Conservation (phyloP, 768 basidiomycete species). For the Lepiota venenata region DNA sequence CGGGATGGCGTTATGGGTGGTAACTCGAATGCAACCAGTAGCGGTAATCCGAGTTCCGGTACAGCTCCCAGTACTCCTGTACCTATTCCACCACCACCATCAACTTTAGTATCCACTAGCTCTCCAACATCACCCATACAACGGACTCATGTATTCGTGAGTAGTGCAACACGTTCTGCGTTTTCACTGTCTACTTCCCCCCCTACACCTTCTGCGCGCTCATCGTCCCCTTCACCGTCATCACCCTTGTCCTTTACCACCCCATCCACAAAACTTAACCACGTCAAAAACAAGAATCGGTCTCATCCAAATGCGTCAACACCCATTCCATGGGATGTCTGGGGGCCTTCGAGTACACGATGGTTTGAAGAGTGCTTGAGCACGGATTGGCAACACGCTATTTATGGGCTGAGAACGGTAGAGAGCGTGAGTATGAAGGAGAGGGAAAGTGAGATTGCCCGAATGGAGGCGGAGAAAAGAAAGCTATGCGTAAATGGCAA, state of each 20-base stretch:
- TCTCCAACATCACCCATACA: no score
- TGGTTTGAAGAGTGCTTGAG: constrained; percentile 50
- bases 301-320: constrained; percentile 5
- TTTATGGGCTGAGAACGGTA: constrained; percentile 47
- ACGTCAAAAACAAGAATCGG: not conserved
- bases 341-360: constrained; percentile 49
- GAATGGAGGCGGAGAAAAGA: constrained; percentile 9
- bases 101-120: no score
- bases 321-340: constrained; percentile 42
- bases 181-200: no score
- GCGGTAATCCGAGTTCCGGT: not conserved
- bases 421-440: constrained; percentile 34
- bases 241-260: not conserved
- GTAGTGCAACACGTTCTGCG: no score
- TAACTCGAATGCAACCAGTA: not conserved
- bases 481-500: not conserved
- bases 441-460: constrained; percentile 8
- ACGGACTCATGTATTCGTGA: no score
- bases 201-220: no score
- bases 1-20: no score
- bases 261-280: constrained; percentile 1
- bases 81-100: no score
- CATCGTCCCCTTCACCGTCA: no score
- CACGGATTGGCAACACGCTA: constrained; percentile 55
- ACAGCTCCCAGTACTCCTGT: not conserved